Conservation (phyloP, 2,329 filamentous ascomycete species). For the Lachnellula subtilissima region DNA sequence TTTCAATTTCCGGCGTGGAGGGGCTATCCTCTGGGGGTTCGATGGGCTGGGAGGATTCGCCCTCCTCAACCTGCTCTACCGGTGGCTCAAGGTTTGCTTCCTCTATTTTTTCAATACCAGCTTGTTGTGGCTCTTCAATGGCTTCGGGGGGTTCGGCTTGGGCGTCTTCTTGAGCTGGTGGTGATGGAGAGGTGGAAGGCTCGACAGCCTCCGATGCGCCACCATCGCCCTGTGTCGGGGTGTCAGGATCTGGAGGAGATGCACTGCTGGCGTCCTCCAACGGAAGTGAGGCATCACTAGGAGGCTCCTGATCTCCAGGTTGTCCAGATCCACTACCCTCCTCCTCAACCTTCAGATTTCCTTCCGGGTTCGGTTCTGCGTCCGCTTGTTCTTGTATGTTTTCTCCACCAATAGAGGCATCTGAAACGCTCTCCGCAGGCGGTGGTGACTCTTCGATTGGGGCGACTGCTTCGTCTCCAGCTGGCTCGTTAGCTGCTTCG, state of each 20-base stretch:
- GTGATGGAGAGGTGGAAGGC: not conserved
- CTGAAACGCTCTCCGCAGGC: not conserved
- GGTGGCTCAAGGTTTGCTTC: not conserved
- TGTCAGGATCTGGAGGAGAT: not conserved
- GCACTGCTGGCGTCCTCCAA: not conserved
- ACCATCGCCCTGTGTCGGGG: not conserved
- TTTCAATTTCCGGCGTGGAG: no score
- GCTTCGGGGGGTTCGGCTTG: not conserved
- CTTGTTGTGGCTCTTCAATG: not conserved
- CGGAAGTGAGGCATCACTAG: not conserved
- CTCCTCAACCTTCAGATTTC: not conserved
- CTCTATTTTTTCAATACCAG: not conserved
- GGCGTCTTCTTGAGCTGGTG: not conserved
- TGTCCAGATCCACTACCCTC: not conserved
- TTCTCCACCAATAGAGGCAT: not conserved
- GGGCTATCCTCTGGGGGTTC: not conserved
- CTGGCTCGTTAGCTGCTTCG: not conserved
- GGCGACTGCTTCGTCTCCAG: not conserved
- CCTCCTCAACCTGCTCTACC: not conserved
- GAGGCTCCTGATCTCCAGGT: not conserved
- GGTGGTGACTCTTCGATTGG: slow-evolving; percentile 1
- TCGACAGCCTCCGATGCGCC: not conserved
- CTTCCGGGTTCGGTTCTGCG: not conserved
- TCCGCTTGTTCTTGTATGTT: not conserved
- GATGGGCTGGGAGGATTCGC: not conserved